A percentile compares a stretch with the other conserved stretches of the same genome.
These are phyloP conservation scores for Cucurbita moschata DNA, from an alignment of 306 rosid species.

Conservation along the genomic window DNA sequence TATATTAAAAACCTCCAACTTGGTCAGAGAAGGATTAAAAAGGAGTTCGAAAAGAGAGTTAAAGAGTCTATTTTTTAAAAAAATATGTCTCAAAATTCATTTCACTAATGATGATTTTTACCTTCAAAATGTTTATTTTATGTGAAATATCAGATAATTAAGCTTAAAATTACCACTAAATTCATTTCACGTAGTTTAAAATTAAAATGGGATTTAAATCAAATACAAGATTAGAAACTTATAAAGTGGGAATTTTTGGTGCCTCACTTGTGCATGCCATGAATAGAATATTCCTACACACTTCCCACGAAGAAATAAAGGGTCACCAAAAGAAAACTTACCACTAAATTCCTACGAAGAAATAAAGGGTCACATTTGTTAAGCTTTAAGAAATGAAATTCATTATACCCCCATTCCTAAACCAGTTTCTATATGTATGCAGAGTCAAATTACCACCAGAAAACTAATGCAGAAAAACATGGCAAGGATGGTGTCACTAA, in stretches of 20 bases:
- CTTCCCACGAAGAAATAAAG: background rate
- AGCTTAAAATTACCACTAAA: background rate
- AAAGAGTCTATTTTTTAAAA: background rate
- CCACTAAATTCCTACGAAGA: too few relatives aligned
- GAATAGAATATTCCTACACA: background rate
- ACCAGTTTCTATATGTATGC: background rate
- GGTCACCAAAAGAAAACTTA: background rate
- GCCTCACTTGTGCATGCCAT: background rate
- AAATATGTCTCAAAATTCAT: background rate
- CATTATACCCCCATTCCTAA: too few relatives aligned
- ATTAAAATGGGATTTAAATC: too few relatives aligned
- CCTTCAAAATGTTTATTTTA: background rate
- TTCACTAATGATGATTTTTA: background rate
- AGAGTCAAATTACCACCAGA: slow-evolving; percentile 3
- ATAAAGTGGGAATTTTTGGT: background rate
- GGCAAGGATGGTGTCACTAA: background rate
- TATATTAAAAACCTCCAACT: background rate
- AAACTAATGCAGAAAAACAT: slow-evolving; percentile 11
- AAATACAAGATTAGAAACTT: background rate
- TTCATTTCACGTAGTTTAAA: too few relatives aligned
- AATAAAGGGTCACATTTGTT: background rate
- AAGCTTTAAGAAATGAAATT: too few relatives aligned
- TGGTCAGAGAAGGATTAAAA: background rate
- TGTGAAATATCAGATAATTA: background rate
- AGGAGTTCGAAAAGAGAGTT: background rate